phyloP scores from a whole-genome alignment of 2,329 filamentous ascomycete species.

The Bipolaris bicolor region DNA sequence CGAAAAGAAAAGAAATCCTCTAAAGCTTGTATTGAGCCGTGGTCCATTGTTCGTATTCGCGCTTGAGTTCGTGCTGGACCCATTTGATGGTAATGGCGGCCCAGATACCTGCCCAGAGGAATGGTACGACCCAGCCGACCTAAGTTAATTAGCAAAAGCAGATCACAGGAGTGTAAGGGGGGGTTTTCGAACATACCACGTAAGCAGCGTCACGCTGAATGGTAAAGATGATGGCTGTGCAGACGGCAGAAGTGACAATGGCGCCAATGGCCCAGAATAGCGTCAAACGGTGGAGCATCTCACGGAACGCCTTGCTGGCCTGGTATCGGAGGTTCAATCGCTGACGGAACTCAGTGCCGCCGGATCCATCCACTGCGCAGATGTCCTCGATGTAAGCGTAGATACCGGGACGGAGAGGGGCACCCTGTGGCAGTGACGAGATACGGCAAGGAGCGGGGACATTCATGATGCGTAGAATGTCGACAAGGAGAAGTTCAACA shows the following conservation, averaged over 20 bases:
- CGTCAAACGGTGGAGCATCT: conserved; percentile 59
- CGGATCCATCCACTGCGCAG: conserved; percentile 59
- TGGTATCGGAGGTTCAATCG: conserved; percentile 59
- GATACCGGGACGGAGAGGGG: conserved; percentile 59
- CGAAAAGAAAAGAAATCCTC: neutral
- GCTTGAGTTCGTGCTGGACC: conserved; percentile 48
- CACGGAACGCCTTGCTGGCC: conserved; percentile 59
- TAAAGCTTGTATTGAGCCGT: conserved; percentile 48
- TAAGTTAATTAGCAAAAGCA: conserved; percentile 26
- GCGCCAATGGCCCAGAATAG: conserved; percentile 60
- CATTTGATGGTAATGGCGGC: conserved; percentile 54
- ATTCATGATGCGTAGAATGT: conserved; percentile 54
- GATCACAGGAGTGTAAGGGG: too few relatives aligned
- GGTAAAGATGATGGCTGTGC: conserved; percentile 56
- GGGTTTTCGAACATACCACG: conserved; percentile 45
- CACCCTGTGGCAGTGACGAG: conserved; percentile 58
- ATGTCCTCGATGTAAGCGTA: conserved; percentile 63
- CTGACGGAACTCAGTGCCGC: conserved; percentile 60
- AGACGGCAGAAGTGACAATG: conserved; percentile 49
- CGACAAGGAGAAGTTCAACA: conserved; percentile 58
- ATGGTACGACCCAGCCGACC: conserved; percentile 57
- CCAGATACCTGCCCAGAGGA: conserved; percentile 58
- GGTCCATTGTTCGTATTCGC: conserved; percentile 47
- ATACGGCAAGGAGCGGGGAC: conserved; percentile 58
- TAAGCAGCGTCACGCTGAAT: conserved; percentile 56